Evolutionary conservation across 179 eudicot genomes (phyloP).

Genomic region (Sideroxylon spinosum): DNA sequence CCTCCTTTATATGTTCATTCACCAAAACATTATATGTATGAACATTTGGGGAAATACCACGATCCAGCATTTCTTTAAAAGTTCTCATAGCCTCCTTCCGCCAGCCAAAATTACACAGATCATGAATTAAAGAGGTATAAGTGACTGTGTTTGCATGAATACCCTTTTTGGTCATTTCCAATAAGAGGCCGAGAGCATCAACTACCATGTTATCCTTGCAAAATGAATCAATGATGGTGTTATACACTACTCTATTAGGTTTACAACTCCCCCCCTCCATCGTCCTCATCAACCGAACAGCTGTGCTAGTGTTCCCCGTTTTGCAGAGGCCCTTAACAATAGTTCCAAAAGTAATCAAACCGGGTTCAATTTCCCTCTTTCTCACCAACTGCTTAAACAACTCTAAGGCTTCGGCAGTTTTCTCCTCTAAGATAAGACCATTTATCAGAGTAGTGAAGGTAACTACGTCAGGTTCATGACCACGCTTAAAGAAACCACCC

Average conservation of each 20-base stretch:
- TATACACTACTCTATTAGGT: no score
- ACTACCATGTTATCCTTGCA: not conserved
- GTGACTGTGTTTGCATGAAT: no score
- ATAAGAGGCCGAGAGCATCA: not conserved
- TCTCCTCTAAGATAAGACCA: no score
- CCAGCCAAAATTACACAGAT: constrained; percentile 7
- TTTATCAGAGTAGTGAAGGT: no score
- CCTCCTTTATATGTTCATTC: not conserved
- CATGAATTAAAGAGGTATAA: constrained; percentile 18
- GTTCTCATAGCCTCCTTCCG: not conserved
- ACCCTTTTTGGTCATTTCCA: not conserved
- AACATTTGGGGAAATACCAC: not conserved
- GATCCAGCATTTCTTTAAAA: not conserved
- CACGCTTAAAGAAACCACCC: no score
- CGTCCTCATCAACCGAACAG: not conserved
- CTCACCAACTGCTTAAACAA: no score
- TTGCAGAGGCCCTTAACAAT: constrained; percentile 14
- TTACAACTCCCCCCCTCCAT: constrained; percentile 4
- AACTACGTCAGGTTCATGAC: no score
- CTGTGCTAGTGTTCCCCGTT: not conserved
- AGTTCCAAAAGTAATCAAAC: not conserved
- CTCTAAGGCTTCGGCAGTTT: not conserved
- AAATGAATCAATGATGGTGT: constrained; percentile 5
- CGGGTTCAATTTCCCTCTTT: not conserved
- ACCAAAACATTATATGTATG: not conserved